Conservation (phyloP, 1,284 basidiomycete species). For the Takashimella koratensis region DNA sequence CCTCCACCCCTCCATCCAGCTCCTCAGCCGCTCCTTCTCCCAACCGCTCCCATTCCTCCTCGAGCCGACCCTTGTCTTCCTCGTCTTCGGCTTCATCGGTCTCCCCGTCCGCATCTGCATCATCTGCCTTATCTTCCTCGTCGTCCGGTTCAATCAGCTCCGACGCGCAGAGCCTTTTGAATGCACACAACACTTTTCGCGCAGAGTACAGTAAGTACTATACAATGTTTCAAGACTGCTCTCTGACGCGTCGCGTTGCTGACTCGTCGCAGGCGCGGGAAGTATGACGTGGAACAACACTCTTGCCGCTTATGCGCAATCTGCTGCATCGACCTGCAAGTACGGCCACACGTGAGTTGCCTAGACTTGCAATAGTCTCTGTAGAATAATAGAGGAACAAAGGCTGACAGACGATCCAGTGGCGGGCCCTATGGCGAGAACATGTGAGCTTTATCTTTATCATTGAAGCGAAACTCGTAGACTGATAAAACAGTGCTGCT, state of each 20-base stretch:
- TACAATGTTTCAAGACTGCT: too few species aligned
- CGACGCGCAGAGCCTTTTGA: neutral
- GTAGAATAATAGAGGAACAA: neutral
- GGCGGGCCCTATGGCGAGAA: slow-evolving; percentile 1
- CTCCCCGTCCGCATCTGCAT: neutral
- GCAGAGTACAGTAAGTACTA: neutral
- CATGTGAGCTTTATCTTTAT: too few species aligned
- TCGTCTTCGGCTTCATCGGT: neutral
- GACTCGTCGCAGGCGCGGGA: neutral
- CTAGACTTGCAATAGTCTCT: too few species aligned
- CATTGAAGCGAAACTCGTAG: too few species aligned
- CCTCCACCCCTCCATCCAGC: too few species aligned
- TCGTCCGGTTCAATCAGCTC: neutral
- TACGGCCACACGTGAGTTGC: slow-evolving; percentile 13
- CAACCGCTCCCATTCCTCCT: neutral
- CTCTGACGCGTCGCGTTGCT: too few species aligned
- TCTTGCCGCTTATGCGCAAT: slow-evolving; percentile 9
- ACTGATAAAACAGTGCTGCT: neutral
- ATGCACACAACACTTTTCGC: neutral
- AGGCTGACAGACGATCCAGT: too few species aligned
- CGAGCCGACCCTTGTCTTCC: neutral
- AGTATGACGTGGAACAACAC: slow-evolving; percentile 14
- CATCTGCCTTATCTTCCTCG: neutral
- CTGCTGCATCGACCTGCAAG: slow-evolving; percentile 6
- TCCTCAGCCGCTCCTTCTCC: neutral